A percentile compares a stretch with the other conserved stretches of the same genome.
Conservation (phyloP, 2,329 filamentous ascomycete species). For the Fusarium buharicum region DNA sequence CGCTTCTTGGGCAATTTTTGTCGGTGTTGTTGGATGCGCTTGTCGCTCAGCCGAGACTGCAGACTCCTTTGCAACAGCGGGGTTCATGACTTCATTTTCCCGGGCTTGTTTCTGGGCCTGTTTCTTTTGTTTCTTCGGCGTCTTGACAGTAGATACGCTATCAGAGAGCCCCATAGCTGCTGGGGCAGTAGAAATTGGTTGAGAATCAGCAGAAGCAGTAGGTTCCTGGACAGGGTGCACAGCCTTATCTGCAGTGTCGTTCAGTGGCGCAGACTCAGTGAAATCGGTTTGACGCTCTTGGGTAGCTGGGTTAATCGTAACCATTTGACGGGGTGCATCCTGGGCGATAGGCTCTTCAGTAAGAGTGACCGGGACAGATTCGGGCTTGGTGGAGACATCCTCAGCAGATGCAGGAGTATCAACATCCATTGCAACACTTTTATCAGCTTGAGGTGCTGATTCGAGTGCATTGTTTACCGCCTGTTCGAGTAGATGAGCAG, state of each 20-base stretch:
- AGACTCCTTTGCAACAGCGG: constrained; percentile 6
- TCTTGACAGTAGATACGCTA: constrained; percentile 30
- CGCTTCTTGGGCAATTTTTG: background rate
- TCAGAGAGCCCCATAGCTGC: background rate
- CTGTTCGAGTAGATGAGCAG: background rate
- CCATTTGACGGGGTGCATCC: background rate
- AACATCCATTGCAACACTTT: background rate
- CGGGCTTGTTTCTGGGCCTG: constrained; percentile 49
- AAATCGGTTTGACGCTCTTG: background rate
- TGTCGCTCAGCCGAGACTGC: constrained; percentile 1
- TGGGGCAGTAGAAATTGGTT: background rate
- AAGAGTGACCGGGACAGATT: background rate
- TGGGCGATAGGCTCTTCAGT: background rate
- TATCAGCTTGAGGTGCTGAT: background rate
- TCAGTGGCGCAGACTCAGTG: background rate
- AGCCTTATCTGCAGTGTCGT: background rate
- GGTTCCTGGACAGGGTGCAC: background rate
- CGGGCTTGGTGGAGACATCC: background rate
- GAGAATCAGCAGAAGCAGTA: background rate
- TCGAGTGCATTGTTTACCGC: background rate
- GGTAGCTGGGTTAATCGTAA: background rate
- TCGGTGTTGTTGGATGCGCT: background rate
- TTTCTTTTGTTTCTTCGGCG: constrained; percentile 51
- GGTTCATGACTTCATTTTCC: constrained; percentile 18
- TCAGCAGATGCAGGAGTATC: constrained; percentile 1